Evolutionary conservation across 148 eudicot species (phyloP).

Genomic region (Drosera capensis): DNA sequence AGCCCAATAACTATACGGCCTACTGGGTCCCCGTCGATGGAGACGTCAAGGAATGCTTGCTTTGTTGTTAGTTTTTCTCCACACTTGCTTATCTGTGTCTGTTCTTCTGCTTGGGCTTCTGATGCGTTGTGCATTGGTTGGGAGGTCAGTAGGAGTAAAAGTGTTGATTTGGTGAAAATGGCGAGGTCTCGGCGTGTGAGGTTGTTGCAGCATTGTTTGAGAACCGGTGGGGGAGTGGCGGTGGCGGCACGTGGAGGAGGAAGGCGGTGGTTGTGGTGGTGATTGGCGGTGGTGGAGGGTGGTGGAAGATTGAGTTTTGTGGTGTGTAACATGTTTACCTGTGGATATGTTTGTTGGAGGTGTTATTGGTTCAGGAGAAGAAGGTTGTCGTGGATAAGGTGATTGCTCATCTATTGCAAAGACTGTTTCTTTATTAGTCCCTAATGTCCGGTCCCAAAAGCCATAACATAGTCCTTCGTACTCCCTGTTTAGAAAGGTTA

Average conservation of each 20-base stretch:
- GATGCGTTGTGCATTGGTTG: slow-evolving; percentile 14
- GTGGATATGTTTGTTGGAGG: no score
- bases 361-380: no score
- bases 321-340: slow-evolving; percentile 33
- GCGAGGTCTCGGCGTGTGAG: slow-evolving; percentile 48
- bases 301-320: slow-evolving; percentile 22
- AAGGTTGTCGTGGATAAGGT: no score
- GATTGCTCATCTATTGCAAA: no score
- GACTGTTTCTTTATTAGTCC: no score
- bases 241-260: slow-evolving; percentile 9
- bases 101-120: slow-evolving; percentile 28
- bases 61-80: slow-evolving; percentile 14
- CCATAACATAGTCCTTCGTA: no score
- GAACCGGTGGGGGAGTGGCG: slow-evolving; percentile 6
- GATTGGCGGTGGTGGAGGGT: slow-evolving; percentile 13
- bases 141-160: slow-evolving; percentile 33
- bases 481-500: no score
- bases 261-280: slow-evolving; percentile 10
- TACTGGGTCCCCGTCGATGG: slow-evolving; percentile 49
- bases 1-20: slow-evolving; percentile 56
- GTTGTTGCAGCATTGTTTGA: slow-evolving; percentile 23
- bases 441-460: no score
- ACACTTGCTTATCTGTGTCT: slow-evolving; percentile 5
- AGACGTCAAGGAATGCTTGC: slow-evolving; percentile 60
- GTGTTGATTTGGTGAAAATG: slow-evolving; percentile 31